These are phyloP conservation scores for Cercospora canescens DNA, from an alignment of 2,329 filamentous ascomycete genomes.

Conservation along the genomic window DNA sequence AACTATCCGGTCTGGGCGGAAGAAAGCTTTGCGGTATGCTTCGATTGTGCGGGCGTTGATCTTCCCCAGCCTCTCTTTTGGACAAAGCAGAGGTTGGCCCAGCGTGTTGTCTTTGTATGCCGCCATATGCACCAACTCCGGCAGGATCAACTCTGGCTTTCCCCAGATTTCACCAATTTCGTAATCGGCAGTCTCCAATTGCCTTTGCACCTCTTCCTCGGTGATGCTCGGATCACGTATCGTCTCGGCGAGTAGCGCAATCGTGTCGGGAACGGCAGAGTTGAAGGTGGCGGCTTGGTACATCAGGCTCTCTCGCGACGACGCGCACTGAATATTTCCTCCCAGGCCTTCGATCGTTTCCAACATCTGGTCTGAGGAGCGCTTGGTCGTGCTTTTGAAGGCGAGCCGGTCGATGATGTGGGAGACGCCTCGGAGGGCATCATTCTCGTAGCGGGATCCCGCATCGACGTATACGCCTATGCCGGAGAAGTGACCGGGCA, in stretches of 20 bases:
- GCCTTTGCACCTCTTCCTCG: slow-evolving; percentile 80
- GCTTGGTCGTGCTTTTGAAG: slow-evolving; percentile 80
- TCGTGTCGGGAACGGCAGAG: slow-evolving; percentile 77
- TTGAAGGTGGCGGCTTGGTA: slow-evolving; percentile 99
- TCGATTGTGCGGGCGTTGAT: slow-evolving; percentile 75
- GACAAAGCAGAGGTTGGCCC: slow-evolving; percentile 89
- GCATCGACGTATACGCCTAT: slow-evolving; percentile 96
- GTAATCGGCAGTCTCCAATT: slow-evolving; percentile 88
- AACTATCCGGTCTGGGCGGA: slow-evolving; percentile 86
- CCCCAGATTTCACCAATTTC: slow-evolving; percentile 98
- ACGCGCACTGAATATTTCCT: slow-evolving; percentile 96
- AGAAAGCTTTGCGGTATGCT: slow-evolving; percentile 80
- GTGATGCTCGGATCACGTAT: slow-evolving; percentile 84
- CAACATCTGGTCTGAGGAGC: slow-evolving; percentile 79
- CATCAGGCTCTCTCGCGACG: slow-evolving; percentile 94
- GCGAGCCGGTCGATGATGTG: slow-evolving; percentile 95
- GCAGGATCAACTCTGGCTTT: slow-evolving; percentile 93
- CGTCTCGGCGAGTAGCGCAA: slow-evolving; percentile 86
- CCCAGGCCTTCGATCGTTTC: slow-evolving; percentile 85
- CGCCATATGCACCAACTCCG: slow-evolving; percentile 91
- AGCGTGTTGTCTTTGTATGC: slow-evolving; percentile 96
- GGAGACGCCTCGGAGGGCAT: slow-evolving; percentile 80
- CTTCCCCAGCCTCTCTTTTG: slow-evolving; percentile 72
- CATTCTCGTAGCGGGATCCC: slow-evolving; percentile 90
- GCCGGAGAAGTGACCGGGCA: slow-evolving; percentile 91